A percentile compares a stretch with the other conserved stretches of the same genome.
Conservation (phyloP, 768 basidiomycete species). For the Omphalotus guepiniiformis region DNA sequence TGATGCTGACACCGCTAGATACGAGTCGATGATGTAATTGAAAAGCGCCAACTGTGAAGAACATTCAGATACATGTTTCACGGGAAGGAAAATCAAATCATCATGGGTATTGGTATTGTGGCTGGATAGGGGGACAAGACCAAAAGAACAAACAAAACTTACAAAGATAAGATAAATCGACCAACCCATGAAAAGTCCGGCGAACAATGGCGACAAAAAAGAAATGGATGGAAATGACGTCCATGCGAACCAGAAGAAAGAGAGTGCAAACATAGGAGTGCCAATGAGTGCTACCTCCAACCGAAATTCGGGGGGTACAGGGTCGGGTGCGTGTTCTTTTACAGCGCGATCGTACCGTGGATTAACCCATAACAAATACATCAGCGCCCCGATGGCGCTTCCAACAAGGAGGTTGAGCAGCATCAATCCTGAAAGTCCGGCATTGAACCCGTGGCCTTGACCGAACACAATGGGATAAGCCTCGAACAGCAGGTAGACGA, state of each 20-base stretch:
- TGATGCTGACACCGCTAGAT: slow-evolving; percentile 49
- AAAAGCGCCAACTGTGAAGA: slow-evolving; percentile 40
- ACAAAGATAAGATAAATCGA: slow-evolving; percentile 52
- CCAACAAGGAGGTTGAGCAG: slow-evolving; percentile 58
- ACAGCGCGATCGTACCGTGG: slow-evolving; percentile 44
- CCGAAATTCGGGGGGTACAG: slow-evolving; percentile 59
- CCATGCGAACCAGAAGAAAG: slow-evolving; percentile 71
- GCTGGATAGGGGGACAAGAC: too few species aligned
- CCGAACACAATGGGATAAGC: slow-evolving; percentile 59
- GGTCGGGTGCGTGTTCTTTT: slow-evolving; percentile 39
- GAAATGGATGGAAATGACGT: slow-evolving; percentile 49
- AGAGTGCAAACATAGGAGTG: slow-evolving; percentile 44
- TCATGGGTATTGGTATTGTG: too few species aligned
- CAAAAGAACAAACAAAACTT: slow-evolving; percentile 25
- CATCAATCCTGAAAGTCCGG: slow-evolving; percentile 52
- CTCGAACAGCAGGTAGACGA: slow-evolving; percentile 56
- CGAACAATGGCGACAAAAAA: slow-evolving; percentile 48
- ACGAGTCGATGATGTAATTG: slow-evolving; percentile 62
- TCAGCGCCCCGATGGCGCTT: slow-evolving; percentile 17
- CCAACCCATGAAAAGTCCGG: slow-evolving; percentile 46
- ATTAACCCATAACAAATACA: slow-evolving; percentile 47
- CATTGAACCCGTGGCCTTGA: slow-evolving; percentile 45
- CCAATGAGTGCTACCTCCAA: slow-evolving; percentile 44
- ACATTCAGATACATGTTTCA: background rate
- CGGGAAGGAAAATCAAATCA: background rate